A percentile compares a stretch with the other conserved stretches of the same genome.
Conservation (phyloP, 1,284 basidiomycete genomes). For the Trichosporon sp. region DNA sequence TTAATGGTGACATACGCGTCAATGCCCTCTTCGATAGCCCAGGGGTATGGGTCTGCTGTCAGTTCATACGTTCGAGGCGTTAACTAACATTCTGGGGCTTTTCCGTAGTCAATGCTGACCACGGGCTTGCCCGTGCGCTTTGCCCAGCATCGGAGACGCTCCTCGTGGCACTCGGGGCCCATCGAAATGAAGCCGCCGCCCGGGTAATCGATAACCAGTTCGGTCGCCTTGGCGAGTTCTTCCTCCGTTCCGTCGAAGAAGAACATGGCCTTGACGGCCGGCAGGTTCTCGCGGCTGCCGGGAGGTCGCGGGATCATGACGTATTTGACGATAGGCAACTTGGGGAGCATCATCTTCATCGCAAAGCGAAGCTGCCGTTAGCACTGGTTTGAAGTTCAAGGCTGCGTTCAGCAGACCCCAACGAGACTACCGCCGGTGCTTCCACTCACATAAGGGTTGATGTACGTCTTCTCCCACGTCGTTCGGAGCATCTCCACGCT, state of each 20-base stretch:
- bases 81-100: constrained; percentile 86
- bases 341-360: constrained; percentile 63
- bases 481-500: constrained; percentile 92
- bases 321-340: constrained; percentile 70
- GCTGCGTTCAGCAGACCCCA: not conserved
- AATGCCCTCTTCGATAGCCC: constrained; percentile 90
- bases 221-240: constrained; percentile 69
- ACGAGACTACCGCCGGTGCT: not conserved
- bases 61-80: constrained; percentile 4
- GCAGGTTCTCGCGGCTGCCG: constrained; percentile 69
- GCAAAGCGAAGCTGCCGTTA: constrained; percentile 67
- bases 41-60: constrained; percentile 82
- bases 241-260: constrained; percentile 76
- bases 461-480: constrained; percentile 91
- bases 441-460: constrained; percentile 77
- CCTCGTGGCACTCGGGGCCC: constrained; percentile 93
- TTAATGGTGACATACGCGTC: constrained; percentile 82
- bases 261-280: constrained; percentile 77
- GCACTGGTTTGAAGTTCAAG: not conserved
- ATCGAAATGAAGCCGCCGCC: constrained; percentile 97
- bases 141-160: constrained; percentile 86
- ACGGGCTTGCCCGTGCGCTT: constrained; percentile 76
- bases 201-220: constrained; percentile 87
- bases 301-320: constrained; percentile 79
- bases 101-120: constrained; percentile 88